Base-by-base conservation (phyloP, 129 eudicot genomes). In the Deinandra increscens region DNA sequence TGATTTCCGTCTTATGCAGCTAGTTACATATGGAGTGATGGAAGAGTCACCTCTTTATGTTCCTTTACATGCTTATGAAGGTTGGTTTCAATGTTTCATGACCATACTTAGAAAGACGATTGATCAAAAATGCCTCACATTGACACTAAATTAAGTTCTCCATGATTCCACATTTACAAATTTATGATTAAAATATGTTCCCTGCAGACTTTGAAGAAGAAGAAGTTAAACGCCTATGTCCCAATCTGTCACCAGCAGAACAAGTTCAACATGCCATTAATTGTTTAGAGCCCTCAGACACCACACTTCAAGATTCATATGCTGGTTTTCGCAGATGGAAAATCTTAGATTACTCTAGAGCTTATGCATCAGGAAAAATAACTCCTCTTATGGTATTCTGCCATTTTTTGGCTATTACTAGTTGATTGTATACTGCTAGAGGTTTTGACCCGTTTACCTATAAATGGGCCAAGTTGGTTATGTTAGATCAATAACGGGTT, bases 41-140 rank as follows among this genome's bases (percentile, higher is more conserved):
- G 86, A 85, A 80, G 99, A 94, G 37, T 49, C 91, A 9, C 99
- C 99, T 75, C 79, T 90, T 18, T 94, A 77, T 71, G 95, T 82
- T 69, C 99, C 99, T 62, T 48, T 84, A 62, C 95, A 89, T 68
- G 83, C 82, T 65, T 76, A 69, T 78, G 83, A 87, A 87, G 99
- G 97, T 87, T 38, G 68, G 69, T 34, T 36, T 58, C n/a, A n/a
- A 33, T 64, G 69, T 34, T 36, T 69, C 71, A 22, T 37, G 38
- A 55, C 15, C 13, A 34, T 17, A 39, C 5, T 59, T 61, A 26
- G 4, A 61, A 73, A 22, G 7, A 64, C 13, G 23, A 14, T 2
- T 6, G 1, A 38, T 64, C 33, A 50, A 64, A 74, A 26, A 44
- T 39, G 22, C 43, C 39, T 26, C 41, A 50, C 10, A 31, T 2